phyloP scores from a whole-genome alignment of 1,284 basidiomycete species.

The Agroathelia rolfsii region DNA sequence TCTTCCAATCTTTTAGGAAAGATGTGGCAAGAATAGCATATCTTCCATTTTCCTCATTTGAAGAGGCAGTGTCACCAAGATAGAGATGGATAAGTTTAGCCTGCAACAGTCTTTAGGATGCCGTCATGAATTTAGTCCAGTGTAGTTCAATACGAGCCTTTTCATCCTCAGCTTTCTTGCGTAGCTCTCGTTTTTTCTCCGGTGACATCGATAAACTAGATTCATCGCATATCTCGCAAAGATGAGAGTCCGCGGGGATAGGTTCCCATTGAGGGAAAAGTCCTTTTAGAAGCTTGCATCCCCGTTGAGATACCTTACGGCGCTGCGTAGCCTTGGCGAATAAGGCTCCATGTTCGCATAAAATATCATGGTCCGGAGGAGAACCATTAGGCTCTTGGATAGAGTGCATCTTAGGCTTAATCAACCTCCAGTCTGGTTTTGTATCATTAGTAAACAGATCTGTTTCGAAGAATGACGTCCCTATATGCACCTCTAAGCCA shows the following conservation, averaged over 20 bases:
- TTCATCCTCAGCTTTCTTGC: constrained; percentile 59
- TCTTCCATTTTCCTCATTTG: constrained; percentile 42
- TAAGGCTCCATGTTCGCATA: constrained; percentile 58
- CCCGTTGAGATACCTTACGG: constrained; percentile 54
- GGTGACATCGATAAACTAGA: constrained; percentile 43
- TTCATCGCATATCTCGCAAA: constrained; percentile 52
- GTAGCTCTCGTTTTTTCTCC: constrained; percentile 46
- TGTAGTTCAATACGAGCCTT: constrained; percentile 39
- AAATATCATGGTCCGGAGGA: constrained; percentile 54
- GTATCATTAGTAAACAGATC: constrained; percentile 6
- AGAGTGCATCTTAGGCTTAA: constrained; percentile 66
- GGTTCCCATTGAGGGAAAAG: constrained; percentile 61
- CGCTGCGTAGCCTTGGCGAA: constrained; percentile 44
- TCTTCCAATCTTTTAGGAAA: constrained; percentile 57
- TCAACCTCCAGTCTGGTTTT: constrained; percentile 62
- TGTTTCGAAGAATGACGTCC: constrained; percentile 8
- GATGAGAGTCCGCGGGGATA: constrained; percentile 35
- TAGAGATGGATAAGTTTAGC: constrained; percentile 9
- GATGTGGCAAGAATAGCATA: constrained; percentile 50
- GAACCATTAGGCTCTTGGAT: constrained; percentile 45
- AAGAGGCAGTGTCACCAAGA: constrained; percentile 6
- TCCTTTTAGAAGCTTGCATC: constrained; percentile 39
- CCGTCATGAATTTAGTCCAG: constrained; percentile 3
- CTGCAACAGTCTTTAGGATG: constrained; percentile 9
- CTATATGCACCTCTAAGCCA: constrained; percentile 59